These are phyloP conservation scores for Mycena floridula DNA, from an alignment of 768 basidiomycete genomes.

Conservation along the genomic window DNA sequence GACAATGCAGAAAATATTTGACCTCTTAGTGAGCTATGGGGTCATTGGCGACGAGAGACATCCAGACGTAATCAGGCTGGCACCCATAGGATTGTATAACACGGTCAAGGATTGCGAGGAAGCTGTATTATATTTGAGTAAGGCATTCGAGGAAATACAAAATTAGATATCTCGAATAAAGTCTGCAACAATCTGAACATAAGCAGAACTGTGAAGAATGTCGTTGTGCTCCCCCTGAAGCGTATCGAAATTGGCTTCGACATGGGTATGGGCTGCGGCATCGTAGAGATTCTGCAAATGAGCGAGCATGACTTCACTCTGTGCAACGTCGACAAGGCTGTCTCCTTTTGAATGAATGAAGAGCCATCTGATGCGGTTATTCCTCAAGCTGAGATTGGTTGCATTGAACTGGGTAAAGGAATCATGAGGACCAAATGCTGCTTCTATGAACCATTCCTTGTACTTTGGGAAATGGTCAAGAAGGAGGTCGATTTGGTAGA, in stretches of 20 bases:
- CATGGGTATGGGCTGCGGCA: slow-evolving; percentile 12
- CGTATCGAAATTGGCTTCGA: slow-evolving; percentile 27
- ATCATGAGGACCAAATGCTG: slow-evolving; percentile 47
- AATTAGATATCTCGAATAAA: slow-evolving; percentile 26
- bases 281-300: slow-evolving; percentile 40
- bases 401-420: slow-evolving; percentile 47
- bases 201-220: slow-evolving; percentile 37
- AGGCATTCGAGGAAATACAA: slow-evolving; percentile 35
- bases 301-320: slow-evolving; percentile 54
- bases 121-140: slow-evolving; percentile 61
- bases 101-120: slow-evolving; percentile 70
- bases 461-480: slow-evolving; percentile 63
- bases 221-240: slow-evolving; percentile 50
- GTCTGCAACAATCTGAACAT: slow-evolving; percentile 35
- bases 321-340: slow-evolving; percentile 53
- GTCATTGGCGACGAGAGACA: slow-evolving; percentile 89
- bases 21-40: slow-evolving; percentile 56
- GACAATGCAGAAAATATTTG: slow-evolving; percentile 67
- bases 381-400: slow-evolving; percentile 32
- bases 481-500: slow-evolving; percentile 68
- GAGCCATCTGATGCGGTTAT: slow-evolving; percentile 50
- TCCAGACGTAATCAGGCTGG: slow-evolving; percentile 88
- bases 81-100: slow-evolving; percentile 86
- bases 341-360: slow-evolving; percentile 74
- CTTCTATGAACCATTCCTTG: slow-evolving; percentile 60